These are phyloP conservation scores for Suhomyces vadensis DNA, from an alignment of 805 yeast genomes.

Conservation along the genomic window DNA sequence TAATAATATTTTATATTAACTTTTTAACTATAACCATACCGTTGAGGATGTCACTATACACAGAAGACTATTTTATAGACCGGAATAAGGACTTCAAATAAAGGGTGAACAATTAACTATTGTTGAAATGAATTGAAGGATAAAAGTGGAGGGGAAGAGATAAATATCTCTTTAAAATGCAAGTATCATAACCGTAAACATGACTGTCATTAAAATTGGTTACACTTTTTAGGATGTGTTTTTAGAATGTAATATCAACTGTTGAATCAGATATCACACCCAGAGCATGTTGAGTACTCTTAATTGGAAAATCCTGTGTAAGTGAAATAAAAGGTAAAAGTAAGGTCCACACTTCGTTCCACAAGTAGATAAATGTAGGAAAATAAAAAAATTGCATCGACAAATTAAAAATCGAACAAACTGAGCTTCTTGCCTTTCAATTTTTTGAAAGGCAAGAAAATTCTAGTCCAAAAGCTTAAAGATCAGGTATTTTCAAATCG, in stretches of 20 bases:
- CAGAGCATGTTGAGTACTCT: constrained; percentile 39
- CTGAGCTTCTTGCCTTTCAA: background rate
- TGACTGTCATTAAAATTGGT: constrained; percentile 13
- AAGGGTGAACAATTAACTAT: constrained; percentile 10
- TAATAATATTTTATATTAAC: background rate
- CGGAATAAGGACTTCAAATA: constrained; percentile 6
- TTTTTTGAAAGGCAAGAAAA: background rate
- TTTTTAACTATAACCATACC: constrained; percentile 36
- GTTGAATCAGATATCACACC: constrained; percentile 27
- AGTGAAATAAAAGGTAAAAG: constrained; percentile 18
- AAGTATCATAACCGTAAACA: constrained; percentile 10
- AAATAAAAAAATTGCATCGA: constrained; percentile 1
- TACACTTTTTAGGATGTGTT: constrained; percentile 14
- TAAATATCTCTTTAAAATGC: constrained; percentile 9
- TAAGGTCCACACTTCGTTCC: background rate
- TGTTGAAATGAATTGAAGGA: constrained; percentile 22
- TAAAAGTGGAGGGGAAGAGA: constrained; percentile 10
- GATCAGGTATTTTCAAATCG: constrained; percentile 23
- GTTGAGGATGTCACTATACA: constrained; percentile 51
- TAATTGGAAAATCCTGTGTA: constrained; percentile 20
- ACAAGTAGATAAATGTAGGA: constrained; percentile 4
- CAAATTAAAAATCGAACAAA: background rate
- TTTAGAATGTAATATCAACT: constrained; percentile 12
- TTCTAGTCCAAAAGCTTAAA: background rate
- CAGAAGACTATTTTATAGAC: constrained; percentile 23